A percentile compares a stretch with the other conserved stretches of the same genome.
Evolutionary conservation across 2,329 filamentous ascomycete species (phyloP).

Genomic region (Cytospora schulzeri): DNA sequence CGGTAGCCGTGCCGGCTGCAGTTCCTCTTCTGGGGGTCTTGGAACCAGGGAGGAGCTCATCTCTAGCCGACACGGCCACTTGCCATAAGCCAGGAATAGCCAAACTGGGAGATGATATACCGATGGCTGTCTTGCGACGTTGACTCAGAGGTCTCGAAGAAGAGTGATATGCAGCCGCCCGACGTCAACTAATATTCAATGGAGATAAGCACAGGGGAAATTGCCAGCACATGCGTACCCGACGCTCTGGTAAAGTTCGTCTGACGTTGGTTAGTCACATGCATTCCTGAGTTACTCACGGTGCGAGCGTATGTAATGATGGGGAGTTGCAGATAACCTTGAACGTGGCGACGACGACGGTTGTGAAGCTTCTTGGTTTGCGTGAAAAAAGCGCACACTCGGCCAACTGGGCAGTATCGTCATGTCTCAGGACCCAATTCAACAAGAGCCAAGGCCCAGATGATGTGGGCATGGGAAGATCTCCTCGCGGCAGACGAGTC

Average conservation of each 20-base stretch:
- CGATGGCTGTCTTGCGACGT: neutral
- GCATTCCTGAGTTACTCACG: neutral
- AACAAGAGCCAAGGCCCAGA: neutral
- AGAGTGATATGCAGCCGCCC: neutral
- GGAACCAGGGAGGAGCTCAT: neutral
- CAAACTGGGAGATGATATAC: neutral
- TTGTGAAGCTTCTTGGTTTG: neutral
- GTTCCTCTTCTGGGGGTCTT: neutral
- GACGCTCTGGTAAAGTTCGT: conserved; percentile 2
- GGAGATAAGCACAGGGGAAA: neutral
- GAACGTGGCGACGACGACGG: neutral
- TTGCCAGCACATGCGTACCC: neutral
- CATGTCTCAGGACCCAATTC: too few species aligned
- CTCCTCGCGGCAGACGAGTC: neutral
- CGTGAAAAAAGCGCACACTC: neutral
- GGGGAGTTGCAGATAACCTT: neutral
- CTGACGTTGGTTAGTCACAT: neutral
- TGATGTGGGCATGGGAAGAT: conserved; percentile 11
- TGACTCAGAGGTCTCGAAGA: neutral
- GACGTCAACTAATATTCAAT: conserved; percentile 9
- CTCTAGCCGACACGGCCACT: neutral
- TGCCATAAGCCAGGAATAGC: neutral
- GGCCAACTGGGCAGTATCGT: neutral
- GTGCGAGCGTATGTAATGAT: neutral
- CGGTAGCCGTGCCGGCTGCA: neutral